phyloP scores from a whole-genome alignment of 306 rosid species.

The Acacia confusa region DNA sequence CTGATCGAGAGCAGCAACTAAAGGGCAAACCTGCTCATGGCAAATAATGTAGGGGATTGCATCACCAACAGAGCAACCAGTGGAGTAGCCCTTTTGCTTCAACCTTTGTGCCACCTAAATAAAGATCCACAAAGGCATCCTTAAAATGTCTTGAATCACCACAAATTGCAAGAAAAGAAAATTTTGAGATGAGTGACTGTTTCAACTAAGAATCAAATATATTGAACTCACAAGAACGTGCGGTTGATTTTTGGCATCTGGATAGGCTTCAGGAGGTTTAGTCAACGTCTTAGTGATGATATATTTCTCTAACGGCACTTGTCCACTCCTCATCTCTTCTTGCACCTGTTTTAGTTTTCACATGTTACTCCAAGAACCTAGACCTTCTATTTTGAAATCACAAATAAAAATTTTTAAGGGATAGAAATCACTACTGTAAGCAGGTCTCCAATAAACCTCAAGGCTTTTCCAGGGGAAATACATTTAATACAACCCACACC shows the following conservation, averaged over 20 bases:
- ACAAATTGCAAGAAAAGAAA: conserved; percentile 6
- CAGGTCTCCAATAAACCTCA: conserved; percentile 5
- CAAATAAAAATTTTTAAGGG: neutral
- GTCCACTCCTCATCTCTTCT: conserved; percentile 91
- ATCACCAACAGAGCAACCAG: conserved; percentile 90
- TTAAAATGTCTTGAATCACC: conserved; percentile 27
- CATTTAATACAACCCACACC: neutral
- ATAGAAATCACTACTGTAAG: neutral
- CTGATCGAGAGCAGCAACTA: conserved; percentile 28
- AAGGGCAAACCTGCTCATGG: conserved; percentile 77
- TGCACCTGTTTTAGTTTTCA: conserved; percentile 59
- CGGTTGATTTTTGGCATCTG: conserved; percentile 98
- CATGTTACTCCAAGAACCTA: conserved; percentile 27
- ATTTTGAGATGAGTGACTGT: neutral
- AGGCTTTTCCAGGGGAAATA: conserved; percentile 19
- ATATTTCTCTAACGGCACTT: conserved; percentile 82
- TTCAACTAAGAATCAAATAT: conserved; percentile 13
- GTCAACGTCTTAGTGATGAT: conserved; percentile 89
- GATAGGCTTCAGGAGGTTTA: conserved; percentile 91
- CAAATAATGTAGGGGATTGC: conserved; percentile 90
- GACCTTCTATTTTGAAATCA: conserved; percentile 6
- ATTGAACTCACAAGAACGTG: conserved; percentile 80
- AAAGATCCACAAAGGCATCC: conserved; percentile 33
- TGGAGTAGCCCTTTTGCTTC: conserved; percentile 82
- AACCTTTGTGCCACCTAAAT: conserved; percentile 89